phyloP scores from a whole-genome alignment of 108 stramenopile genomes.

The Cyclotella choctawhatcheeana region DNA sequence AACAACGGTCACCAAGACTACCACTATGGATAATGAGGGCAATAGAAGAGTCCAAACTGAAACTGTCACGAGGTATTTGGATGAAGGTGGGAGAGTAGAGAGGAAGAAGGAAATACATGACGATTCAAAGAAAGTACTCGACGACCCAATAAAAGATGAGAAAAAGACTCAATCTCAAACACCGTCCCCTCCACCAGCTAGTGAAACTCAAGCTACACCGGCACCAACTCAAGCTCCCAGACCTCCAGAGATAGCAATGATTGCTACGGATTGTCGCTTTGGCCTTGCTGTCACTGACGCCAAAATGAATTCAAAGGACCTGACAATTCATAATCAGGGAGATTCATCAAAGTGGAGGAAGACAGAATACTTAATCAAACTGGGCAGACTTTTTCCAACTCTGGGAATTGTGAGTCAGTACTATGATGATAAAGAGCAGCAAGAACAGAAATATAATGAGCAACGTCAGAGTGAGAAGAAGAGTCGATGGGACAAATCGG shows the following conservation, averaged over 20 bases:
- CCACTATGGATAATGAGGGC: conserved; percentile 35
- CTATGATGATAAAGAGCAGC: conserved; percentile 38
- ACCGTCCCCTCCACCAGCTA: not conserved
- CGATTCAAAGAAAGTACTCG: not conserved
- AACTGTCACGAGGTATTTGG: conserved; percentile 35
- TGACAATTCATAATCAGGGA: not conserved
- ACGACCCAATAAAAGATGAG: not conserved
- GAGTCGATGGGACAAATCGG: conserved; percentile 26
- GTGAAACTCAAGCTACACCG: not conserved
- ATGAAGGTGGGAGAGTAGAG: conserved; percentile 50
- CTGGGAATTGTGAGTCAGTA: conserved; percentile 42
- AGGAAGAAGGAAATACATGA: conserved; percentile 31
- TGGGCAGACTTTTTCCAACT: conserved; percentile 41
- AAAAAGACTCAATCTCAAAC: not conserved
- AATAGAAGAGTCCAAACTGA: conserved; percentile 33
- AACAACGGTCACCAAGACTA: conserved; percentile 39
- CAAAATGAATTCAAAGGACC: conserved; percentile 24
- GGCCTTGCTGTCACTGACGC: conserved; percentile 35
- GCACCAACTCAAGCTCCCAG: not conserved
- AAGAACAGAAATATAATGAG: conserved; percentile 34
- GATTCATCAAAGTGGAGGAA: conserved; percentile 32
- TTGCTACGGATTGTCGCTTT: conserved; percentile 24
- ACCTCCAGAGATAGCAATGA: conserved; percentile 29
- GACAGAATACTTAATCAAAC: conserved; percentile 40
- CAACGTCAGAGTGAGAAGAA: conserved; percentile 24